These are phyloP conservation scores for Tolypocladium ovalisporum DNA, from an alignment of 2,329 filamentous ascomycete genomes.

Conservation along the genomic window DNA sequence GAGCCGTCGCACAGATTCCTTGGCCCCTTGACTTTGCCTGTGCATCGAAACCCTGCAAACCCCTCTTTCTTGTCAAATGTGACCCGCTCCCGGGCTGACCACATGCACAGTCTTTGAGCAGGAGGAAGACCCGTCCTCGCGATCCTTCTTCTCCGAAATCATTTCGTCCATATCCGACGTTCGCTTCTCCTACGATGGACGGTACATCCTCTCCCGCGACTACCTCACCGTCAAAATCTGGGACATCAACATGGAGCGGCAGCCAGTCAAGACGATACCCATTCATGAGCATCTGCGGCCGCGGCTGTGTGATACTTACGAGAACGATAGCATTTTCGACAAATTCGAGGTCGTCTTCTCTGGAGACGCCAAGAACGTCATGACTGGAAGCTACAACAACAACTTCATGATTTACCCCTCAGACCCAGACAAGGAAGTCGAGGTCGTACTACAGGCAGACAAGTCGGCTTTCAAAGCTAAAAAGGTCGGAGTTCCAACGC, in stretches of 20 bases:
- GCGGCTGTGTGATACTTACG: conserved; percentile 92
- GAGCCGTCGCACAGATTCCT: not conserved
- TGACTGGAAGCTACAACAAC: conserved; percentile 99
- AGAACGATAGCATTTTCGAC: conserved; percentile 99
- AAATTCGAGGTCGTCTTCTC: conserved; percentile 99
- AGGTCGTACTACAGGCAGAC: conserved; percentile 94
- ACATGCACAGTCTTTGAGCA: conserved; percentile 77
- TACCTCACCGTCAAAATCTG: conserved; percentile 99
- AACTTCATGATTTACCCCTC: conserved; percentile 99
- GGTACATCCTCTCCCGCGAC: conserved; percentile 94
- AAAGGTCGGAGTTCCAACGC: conserved; percentile 96
- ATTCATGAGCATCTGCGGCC: conserved; percentile 96
- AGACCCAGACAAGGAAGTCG: conserved; percentile 89
- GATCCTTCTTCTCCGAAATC: conserved; percentile 98
- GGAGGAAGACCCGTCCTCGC: conserved; percentile 92
- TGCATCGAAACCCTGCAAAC: too few species aligned
- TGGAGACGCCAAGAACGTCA: conserved; percentile 95
- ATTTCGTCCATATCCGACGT: conserved; percentile 99
- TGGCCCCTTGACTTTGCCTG: not conserved
- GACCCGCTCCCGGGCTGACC: conserved; percentile 6
- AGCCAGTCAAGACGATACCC: conserved; percentile 95
- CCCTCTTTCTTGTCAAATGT: not conserved
- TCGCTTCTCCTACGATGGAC: conserved; percentile 89
- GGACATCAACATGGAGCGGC: conserved; percentile 98
- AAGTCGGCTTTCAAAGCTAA: conserved; percentile 99